These are phyloP conservation scores for Acanthamoeba divionensis DNA, from an alignment of 208 protist species.

Conservation along the genomic window DNA sequence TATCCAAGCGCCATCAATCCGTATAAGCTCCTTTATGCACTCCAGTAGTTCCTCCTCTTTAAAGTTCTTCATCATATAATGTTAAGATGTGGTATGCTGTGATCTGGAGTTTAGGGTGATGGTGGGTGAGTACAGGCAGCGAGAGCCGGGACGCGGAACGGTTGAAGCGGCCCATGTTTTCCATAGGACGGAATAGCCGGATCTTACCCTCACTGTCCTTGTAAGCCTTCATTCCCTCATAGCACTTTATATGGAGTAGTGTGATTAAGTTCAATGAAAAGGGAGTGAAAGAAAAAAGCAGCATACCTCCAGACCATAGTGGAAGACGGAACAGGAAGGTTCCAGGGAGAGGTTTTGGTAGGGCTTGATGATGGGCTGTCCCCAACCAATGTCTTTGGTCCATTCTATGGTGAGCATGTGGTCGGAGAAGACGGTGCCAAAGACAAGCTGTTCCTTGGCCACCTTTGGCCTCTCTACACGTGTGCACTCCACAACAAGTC, in stretches of 20 bases:
- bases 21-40: slow-evolving; percentile 90
- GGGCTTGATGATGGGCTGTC: slow-evolving; percentile 83
- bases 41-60: slow-evolving; percentile 87
- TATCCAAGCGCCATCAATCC: slow-evolving; percentile 90
- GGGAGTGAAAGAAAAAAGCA: neutral
- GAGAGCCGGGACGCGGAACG: slow-evolving; percentile 85
- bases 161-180: slow-evolving; percentile 91
- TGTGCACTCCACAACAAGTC: slow-evolving; percentile 25
- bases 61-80: slow-evolving; percentile 72
- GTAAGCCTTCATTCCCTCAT: slow-evolving; percentile 98
- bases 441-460: slow-evolving; percentile 55
- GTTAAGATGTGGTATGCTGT: too few relatives aligned
- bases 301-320: slow-evolving; percentile 88
- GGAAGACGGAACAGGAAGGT: slow-evolving; percentile 87
- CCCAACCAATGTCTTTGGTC: slow-evolving; percentile 86
- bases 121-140: slow-evolving; percentile 81
- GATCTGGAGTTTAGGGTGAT: neutral
- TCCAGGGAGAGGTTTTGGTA: slow-evolving; percentile 86
- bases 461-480: slow-evolving; percentile 62
- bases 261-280: neutral
- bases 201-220: slow-evolving; percentile 84
- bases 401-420: slow-evolving; percentile 95
- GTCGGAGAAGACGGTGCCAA: slow-evolving; percentile 84
- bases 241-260: slow-evolving; percentile 80
- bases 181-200: slow-evolving; percentile 94